These are phyloP conservation scores for Sugiyamaella paludigena DNA, from an alignment of 1,139 yeast genomes.

Conservation along the genomic window DNA sequence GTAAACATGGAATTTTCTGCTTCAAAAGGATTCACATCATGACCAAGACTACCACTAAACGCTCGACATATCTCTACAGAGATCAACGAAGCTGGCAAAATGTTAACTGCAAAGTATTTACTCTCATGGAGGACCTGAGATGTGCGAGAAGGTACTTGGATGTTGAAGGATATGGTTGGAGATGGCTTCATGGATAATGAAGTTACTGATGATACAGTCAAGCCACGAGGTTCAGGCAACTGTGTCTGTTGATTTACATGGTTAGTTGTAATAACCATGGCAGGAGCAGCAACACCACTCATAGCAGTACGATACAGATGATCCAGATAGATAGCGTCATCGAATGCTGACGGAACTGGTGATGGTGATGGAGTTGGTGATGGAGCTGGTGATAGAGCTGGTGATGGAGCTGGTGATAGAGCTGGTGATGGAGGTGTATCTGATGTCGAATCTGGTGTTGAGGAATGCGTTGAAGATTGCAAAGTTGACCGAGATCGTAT, in stretches of 20 bases:
- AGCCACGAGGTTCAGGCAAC: slow-evolving; percentile 46
- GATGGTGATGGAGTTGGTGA: neutral
- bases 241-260: slow-evolving; percentile 12
- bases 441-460: no score
- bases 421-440: neutral
- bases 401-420: neutral
- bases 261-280: slow-evolving; percentile 30
- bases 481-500: no score
- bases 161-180: slow-evolving; percentile 75
- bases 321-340: neutral
- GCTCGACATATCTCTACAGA: slow-evolving; percentile 45
- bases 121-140: slow-evolving; percentile 58
- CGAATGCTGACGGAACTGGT: neutral
- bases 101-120: slow-evolving; percentile 65
- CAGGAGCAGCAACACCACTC: slow-evolving; percentile 30
- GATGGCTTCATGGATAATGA: slow-evolving; percentile 71
- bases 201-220: slow-evolving; percentile 78
- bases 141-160: slow-evolving; percentile 80
- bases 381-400: neutral
- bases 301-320: slow-evolving; percentile 21
- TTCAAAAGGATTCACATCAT: slow-evolving; percentile 36
- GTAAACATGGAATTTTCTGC: slow-evolving; percentile 27
- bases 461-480: no score
- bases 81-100: slow-evolving; percentile 56
- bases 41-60: slow-evolving; percentile 38